Conservation (phyloP, 768 basidiomycete genomes). For the Sutorius australiensis region DNA sequence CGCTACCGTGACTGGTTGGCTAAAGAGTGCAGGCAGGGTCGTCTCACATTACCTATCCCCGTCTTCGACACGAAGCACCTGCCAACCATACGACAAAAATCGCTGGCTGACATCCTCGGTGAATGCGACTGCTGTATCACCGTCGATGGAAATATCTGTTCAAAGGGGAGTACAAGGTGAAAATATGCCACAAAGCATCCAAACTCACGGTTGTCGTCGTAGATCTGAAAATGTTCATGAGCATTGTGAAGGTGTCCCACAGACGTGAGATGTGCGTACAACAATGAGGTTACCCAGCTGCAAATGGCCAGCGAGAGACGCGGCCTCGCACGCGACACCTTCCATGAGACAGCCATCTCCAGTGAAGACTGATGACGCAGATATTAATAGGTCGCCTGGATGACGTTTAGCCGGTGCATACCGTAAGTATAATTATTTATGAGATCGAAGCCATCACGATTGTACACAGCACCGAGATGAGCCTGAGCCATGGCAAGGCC, state of each 20-base stretch:
- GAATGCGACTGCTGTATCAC: conserved; percentile 87
- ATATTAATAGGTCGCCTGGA: conserved; percentile 1
- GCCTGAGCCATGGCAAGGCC: conserved; percentile 92
- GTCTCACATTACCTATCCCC: conserved; percentile 60
- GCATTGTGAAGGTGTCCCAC: conserved; percentile 7
- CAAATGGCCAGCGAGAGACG: conserved; percentile 89
- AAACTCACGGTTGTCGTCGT: conserved; percentile 89
- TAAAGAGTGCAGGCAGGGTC: background rate
- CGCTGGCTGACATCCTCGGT: conserved; percentile 90
- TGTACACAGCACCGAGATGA: conserved; percentile 85
- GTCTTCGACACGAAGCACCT: conserved; percentile 79
- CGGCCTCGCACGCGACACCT: conserved; percentile 90
- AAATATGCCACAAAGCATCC: background rate
- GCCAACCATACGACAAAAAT: conserved; percentile 92
- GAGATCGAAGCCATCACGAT: conserved; percentile 78
- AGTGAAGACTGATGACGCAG: conserved; percentile 58
- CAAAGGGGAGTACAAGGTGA: conserved; percentile 5
- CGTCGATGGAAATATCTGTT: conserved; percentile 93
- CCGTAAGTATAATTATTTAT: conserved; percentile 90
- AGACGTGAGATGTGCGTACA: conserved; percentile 43
- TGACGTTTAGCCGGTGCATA: conserved; percentile 27
- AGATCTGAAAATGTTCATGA: conserved; percentile 51
- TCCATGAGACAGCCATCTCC: conserved; percentile 98
- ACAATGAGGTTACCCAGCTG: conserved; percentile 91
- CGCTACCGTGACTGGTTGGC: conserved; percentile 42